phyloP scores from a whole-genome alignment of 1,284 basidiomycete genomes.

The Malassezia equina region DNA sequence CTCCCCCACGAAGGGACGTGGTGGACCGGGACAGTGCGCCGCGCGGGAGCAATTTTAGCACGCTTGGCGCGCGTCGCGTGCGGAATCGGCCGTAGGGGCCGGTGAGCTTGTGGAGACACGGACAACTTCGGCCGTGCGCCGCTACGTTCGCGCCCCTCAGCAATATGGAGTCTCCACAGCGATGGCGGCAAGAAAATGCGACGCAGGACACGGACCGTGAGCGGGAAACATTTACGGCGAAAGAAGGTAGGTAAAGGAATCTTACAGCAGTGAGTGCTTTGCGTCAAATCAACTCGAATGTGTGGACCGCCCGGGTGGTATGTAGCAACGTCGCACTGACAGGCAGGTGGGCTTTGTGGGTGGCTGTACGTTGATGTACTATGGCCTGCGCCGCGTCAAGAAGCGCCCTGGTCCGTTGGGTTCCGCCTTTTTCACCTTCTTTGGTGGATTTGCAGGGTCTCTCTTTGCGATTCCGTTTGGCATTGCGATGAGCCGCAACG shows the following conservation, averaged over 20 bases:
- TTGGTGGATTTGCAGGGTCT: conserved; percentile 14
- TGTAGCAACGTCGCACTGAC: background rate
- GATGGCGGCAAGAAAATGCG: background rate
- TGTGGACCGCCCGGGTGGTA: conserved; percentile 11
- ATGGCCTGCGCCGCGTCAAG: background rate
- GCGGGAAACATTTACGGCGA: conserved; percentile 6
- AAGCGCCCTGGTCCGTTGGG: background rate
- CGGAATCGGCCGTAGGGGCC: background rate
- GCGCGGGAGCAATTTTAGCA: background rate
- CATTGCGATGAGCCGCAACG: conserved; percentile 9
- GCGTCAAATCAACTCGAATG: conserved; percentile 12
- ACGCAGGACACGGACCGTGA: background rate
- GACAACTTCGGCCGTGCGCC: background rate
- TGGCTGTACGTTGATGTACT: conserved; percentile 2
- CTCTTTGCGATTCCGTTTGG: conserved; percentile 9
- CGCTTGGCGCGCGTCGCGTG: background rate
- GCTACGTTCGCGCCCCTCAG: background rate
- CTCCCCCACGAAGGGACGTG: background rate
- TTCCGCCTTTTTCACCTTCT: conserved; percentile 1
- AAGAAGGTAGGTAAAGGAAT: conserved; percentile 8
- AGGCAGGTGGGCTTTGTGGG: conserved; percentile 11
- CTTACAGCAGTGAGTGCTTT: conserved; percentile 7
- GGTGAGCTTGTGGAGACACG: background rate
- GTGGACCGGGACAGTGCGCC: background rate
- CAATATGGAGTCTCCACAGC: background rate